These are phyloP conservation scores for Meredithiella fracta DNA, from an alignment of 2,329 filamentous ascomycete species.

Conservation along the genomic window DNA sequence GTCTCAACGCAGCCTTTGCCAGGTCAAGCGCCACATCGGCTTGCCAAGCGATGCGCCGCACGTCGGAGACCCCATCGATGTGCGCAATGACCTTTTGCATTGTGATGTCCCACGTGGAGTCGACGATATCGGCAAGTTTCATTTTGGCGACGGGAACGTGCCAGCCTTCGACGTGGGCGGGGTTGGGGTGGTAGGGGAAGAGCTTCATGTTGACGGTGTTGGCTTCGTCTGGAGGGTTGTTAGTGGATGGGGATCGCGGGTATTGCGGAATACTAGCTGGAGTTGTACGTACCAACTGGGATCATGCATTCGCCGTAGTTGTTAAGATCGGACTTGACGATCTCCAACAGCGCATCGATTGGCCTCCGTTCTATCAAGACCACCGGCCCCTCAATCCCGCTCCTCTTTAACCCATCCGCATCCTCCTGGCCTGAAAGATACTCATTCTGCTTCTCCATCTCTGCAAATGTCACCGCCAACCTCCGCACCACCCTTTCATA, in stretches of 20 bases:
- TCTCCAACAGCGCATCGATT: conserved; percentile 73
- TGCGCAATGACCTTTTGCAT: conserved; percentile 64
- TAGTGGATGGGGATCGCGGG: neutral
- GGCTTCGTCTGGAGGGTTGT: conserved; percentile 50
- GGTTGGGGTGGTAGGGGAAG: conserved; percentile 65
- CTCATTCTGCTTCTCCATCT: conserved; percentile 79
- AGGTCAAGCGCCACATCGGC: conserved; percentile 78
- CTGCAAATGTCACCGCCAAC: conserved; percentile 68
- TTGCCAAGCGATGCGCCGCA: conserved; percentile 68
- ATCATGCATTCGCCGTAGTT: conserved; percentile 99
- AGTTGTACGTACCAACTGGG: conserved; percentile 62
- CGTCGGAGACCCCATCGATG: conserved; percentile 81
- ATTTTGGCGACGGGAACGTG: conserved; percentile 72
- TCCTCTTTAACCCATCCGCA: conserved; percentile 21
- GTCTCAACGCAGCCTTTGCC: conserved; percentile 69
- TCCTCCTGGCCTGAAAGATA: conserved; percentile 52
- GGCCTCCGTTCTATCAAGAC: conserved; percentile 30
- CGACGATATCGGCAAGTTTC: conserved; percentile 45
- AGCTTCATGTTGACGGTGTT: conserved; percentile 95
- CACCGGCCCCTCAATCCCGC: conserved; percentile 15
- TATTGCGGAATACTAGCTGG: neutral
- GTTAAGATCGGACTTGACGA: conserved; percentile 73
- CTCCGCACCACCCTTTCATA: conserved; percentile 78
- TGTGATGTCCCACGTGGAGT: conserved; percentile 59
- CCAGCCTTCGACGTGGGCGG: conserved; percentile 66